A percentile compares a stretch with the other conserved stretches of the same genome.
These are phyloP conservation scores for Pseudonitzschia multistriata DNA, from an alignment of 108 stramenopile species.

Conservation along the genomic window DNA sequence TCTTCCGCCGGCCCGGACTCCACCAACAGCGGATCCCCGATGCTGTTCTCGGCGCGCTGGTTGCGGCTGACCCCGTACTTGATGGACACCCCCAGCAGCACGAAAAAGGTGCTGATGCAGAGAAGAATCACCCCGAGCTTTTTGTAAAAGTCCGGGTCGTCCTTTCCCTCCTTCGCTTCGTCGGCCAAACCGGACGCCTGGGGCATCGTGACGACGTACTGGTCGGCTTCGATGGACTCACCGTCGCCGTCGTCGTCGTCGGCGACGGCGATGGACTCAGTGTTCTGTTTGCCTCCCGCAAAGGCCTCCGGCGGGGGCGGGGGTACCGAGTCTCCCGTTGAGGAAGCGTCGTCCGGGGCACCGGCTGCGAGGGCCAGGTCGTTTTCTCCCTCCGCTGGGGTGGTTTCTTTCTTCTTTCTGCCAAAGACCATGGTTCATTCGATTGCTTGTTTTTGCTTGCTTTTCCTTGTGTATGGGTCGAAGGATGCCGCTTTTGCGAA, in stretches of 20 bases:
- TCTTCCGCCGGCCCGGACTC: neutral
- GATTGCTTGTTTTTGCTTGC: no score
- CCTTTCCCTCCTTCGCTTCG: neutral
- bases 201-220: no score
- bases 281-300: no score
- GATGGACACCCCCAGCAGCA: neutral
- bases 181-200: no score
- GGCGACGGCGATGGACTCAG: no score
- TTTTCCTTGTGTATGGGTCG: no score
- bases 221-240: no score
- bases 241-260: no score
- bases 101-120: neutral
- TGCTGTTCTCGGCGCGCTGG: no score
- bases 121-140: neutral
- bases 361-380: neutral
- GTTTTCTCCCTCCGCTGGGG: neutral
- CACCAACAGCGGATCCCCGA: neutral
- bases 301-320: constrained; percentile 3
- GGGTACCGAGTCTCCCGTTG: constrained; percentile 3
- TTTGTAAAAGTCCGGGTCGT: neutral
- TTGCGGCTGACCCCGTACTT: no score
- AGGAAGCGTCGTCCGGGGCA: neutral
- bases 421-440: no score
- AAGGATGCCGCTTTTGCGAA: no score
- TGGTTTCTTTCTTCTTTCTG: neutral